Percentiles rank a stretch among this genome's conserved stretches.
These are phyloP conservation scores for Rhizodiscina lignyota DNA, from an alignment of 495 filamentous ascomycete species.

Conservation along the genomic window DNA sequence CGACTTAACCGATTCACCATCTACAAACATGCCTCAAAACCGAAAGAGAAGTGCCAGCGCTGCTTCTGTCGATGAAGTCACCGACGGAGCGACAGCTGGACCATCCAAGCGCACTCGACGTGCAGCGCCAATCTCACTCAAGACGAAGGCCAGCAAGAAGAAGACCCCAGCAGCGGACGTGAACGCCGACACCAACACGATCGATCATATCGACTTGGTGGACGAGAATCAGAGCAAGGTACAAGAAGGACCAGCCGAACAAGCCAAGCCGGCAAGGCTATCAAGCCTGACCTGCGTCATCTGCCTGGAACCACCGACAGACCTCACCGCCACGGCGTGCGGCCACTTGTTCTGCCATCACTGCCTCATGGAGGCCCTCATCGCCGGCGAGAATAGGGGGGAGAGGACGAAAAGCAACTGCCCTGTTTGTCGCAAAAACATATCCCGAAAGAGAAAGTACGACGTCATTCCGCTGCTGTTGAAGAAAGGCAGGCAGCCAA, in stretches of 20 bases:
- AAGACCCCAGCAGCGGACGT: not conserved
- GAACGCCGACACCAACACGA: not conserved
- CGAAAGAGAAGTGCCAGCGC: too few relatives aligned
- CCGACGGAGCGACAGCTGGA: too few relatives aligned
- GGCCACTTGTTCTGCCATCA: conserved; percentile 77
- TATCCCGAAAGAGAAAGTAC: conserved; percentile 6
- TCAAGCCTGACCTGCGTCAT: conserved; percentile 57
- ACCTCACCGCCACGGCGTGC: conserved; percentile 65
- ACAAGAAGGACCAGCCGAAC: conserved; percentile 32
- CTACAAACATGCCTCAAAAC: too few relatives aligned
- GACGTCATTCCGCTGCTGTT: conserved; percentile 18
- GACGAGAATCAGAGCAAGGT: conserved; percentile 30
- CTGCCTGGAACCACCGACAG: conserved; percentile 62
- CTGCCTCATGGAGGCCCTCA: conserved; percentile 60
- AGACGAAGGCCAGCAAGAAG: conserved; percentile 4
- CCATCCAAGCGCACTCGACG: not conserved
- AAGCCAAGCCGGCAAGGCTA: conserved; percentile 36
- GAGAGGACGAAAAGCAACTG: conserved; percentile 15
- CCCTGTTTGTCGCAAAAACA: conserved; percentile 20
- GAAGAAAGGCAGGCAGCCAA: not conserved
- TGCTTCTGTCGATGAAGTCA: too few relatives aligned
- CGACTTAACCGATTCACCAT: too few relatives aligned
- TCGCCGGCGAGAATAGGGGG: conserved; percentile 34
- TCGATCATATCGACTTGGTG: conserved; percentile 45
- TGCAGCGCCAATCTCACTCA: not conserved